Evolutionary conservation across 2,329 filamentous ascomycete species (phyloP).

Genomic region (Neospermospora avenae): DNA sequence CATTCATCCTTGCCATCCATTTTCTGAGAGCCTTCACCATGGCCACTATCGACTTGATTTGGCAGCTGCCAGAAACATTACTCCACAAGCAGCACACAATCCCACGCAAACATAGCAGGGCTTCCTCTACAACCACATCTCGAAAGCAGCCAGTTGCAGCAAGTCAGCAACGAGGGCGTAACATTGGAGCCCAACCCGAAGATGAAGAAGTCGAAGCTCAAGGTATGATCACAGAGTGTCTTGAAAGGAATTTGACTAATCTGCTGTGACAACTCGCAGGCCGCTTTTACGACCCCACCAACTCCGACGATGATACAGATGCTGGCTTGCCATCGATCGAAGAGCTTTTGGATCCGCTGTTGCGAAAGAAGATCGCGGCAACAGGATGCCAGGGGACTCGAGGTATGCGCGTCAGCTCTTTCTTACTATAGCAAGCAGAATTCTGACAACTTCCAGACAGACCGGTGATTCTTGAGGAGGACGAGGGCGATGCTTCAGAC

Average conservation of each 20-base stretch:
- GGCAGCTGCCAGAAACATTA: background rate
- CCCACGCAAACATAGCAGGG: background rate
- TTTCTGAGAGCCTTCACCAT: background rate
- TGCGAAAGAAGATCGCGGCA: background rate
- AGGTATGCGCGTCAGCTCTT: conserved; percentile 3
- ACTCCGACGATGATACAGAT: background rate
- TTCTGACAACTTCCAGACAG: conserved; percentile 1
- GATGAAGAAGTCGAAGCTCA: background rate
- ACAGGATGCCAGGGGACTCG: background rate
- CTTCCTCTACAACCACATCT: background rate
- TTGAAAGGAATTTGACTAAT: background rate
- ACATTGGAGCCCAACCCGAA: background rate
- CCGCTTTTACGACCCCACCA: background rate
- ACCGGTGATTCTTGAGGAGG: conserved; percentile 10
- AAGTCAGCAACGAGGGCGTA: background rate
- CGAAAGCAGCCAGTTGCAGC: background rate
- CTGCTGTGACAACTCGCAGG: background rate
- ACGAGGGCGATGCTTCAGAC: background rate
- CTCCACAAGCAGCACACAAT: background rate
- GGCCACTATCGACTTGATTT: background rate
- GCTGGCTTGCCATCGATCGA: conserved; percentile 4
- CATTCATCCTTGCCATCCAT: background rate
- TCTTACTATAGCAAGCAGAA: conserved; percentile 5
- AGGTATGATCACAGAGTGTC: background rate
- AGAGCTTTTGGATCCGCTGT: background rate